phyloP scores from a whole-genome alignment of 225 moss, liverwort and hornwort genomes.

The Sphagnum tenellum region DNA sequence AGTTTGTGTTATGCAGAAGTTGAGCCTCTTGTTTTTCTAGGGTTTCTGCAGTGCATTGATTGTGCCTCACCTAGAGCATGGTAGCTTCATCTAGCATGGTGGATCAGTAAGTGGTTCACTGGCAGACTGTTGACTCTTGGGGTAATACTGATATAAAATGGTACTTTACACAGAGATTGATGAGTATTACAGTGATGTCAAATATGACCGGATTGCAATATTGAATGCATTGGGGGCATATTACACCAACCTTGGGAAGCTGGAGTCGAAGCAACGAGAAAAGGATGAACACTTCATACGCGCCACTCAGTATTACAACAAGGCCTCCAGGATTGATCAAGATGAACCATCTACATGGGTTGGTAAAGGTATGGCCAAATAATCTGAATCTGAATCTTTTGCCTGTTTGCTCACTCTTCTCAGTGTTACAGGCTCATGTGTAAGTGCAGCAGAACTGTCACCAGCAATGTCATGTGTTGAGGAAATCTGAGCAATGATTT shows the following conservation, averaged over 20 bases:
- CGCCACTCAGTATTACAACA: conserved; percentile 90
- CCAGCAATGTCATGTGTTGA: not conserved
- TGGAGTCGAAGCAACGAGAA: conserved; percentile 87
- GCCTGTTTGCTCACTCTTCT: not conserved
- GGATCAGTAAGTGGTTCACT: too few species aligned
- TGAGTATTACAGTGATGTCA: conserved; percentile 90
- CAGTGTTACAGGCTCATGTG: too few species aligned
- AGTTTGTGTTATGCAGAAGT: too few species aligned
- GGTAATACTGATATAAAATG: too few species aligned
- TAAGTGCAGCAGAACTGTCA: too few species aligned
- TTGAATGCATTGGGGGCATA: conserved; percentile 96
- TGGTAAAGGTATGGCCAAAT: conserved; percentile 50
- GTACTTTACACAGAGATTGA: conserved; percentile 62
- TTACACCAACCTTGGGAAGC: conserved; percentile 87
- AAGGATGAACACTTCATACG: conserved; percentile 93
- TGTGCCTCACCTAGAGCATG: too few species aligned
- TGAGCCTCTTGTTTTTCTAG: too few species aligned
- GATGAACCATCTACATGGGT: conserved; percentile 98
- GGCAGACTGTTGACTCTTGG: not conserved
- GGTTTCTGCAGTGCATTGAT: too few species aligned
- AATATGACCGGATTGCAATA: conserved; percentile 93
- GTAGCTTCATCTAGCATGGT: too few species aligned
- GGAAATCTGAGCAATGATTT: not conserved
- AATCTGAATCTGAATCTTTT: not conserved
- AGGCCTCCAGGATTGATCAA: conserved; percentile 94